phyloP scores from a whole-genome alignment of 176 grass and related monocot genomes.

The Carex littledalei region DNA sequence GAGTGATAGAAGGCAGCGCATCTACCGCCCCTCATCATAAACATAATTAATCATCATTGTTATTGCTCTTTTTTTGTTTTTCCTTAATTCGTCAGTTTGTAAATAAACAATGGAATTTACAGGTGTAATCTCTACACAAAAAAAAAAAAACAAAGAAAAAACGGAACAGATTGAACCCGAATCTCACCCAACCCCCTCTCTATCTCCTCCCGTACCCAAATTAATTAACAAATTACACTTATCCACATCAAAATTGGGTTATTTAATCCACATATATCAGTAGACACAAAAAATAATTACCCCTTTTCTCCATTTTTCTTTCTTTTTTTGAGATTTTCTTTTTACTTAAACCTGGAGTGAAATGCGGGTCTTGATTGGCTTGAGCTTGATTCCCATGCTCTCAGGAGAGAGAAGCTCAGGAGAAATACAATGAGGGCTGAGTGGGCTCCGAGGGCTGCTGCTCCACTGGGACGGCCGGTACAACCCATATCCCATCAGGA shows the following conservation, averaged over 20 bases:
- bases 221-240: conserved; percentile 36
- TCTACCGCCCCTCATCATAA: neutral
- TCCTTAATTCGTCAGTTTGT: conserved; percentile 1
- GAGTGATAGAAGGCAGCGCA: neutral
- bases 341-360: conserved; percentile 39
- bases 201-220: conserved; percentile 29
- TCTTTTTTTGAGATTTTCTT: conserved; percentile 27
- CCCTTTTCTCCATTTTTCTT: neutral
- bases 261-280: conserved; percentile 15
- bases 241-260: conserved; percentile 53
- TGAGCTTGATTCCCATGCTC: conserved; percentile 98
- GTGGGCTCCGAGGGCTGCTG: conserved; percentile 62
- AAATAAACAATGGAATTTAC: conserved; percentile 48
- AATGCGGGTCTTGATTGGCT: conserved; percentile 87
- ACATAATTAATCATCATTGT: conserved; percentile 13
- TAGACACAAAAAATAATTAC: conserved; percentile 38
- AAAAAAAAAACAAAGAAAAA: neutral
- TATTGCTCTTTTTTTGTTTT: neutral
- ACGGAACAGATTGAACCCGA: conserved; percentile 44
- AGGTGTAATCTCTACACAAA: conserved; percentile 42
- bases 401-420: conserved; percentile 90
- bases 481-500: conserved; percentile 78
- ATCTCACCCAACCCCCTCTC: conserved; percentile 25
- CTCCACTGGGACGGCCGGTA: conserved; percentile 59
- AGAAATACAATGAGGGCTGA: conserved; percentile 65